Evolutionary conservation across 768 basidiomycete genomes (phyloP), one percentile per base, ranked within the genome.

Genomic region (Hericium rajendrae): DNA sequence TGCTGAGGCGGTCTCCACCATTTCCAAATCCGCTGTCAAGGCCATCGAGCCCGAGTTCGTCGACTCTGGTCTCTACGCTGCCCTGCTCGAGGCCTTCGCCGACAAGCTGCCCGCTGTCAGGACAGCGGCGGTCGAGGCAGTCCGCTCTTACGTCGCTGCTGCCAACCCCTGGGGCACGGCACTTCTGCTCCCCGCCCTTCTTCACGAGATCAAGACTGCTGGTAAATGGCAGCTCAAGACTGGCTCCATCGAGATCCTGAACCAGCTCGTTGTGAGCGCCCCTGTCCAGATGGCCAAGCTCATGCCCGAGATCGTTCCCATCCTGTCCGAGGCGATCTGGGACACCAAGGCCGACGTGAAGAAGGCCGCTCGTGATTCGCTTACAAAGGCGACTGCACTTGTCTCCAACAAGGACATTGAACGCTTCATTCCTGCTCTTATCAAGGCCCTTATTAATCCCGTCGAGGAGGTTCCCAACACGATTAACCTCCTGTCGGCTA

Each of bases 261-360:
- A 97, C 75, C 88, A 91, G 76, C 83, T 97, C 67, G 88, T 97
- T 64, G 76, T 73, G 62, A 84, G 84, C 66, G 89, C 91, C 28
- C 90, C 93, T 50, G 67, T 73, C 59, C 94, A 94, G 76, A 89
- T 81, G 55, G 87, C 88, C 59, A 85, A 84, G 65, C 88, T 93
- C 68, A 94, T 93, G 78, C 93, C 91, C 59, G 92, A 95, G 50
- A 91, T 98, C 61, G 87, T 97, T 62, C 94, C 94, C 60, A 78
- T 97, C 66, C 91, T 98, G 67, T 73, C 94, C 38, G 94, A 93
- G 69, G 92, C 88, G 58, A 95, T 98, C 66, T 98, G 95, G 95
- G 94, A 97, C 74, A 95, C 93, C 73, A 97, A 97, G 77, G 85
- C 93, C 50, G 93, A 97, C 63, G 95, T 97, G 72, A 97, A 98